These are phyloP conservation scores for Globisporangium barbulae DNA, from an alignment of 352 stramenopile species.

Conservation along the genomic window DNA sequence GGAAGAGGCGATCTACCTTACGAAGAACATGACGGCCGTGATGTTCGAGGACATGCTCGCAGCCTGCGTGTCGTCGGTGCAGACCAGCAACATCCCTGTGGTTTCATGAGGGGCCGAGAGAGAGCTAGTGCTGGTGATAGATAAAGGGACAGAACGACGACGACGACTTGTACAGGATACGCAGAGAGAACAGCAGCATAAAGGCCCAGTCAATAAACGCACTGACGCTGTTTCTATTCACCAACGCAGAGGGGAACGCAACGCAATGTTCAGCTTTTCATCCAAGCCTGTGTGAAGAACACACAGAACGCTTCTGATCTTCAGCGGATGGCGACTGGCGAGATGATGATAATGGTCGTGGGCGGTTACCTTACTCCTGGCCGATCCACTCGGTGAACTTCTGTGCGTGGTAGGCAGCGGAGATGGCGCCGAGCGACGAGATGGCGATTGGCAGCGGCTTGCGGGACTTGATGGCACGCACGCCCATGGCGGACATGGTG, in stretches of 20 bases:
- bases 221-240: slow-evolving; percentile 16
- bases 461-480: slow-evolving; percentile 69
- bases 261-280: background rate
- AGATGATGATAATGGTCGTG: background rate
- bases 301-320: background rate
- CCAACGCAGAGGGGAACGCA: slow-evolving; percentile 1
- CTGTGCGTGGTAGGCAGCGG: slow-evolving; percentile 78
- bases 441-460: slow-evolving; percentile 76
- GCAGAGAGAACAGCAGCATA: background rate
- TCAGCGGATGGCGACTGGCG: background rate
- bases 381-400: slow-evolving; percentile 82
- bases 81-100: slow-evolving; percentile 23
- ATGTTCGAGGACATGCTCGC: slow-evolving; percentile 90
- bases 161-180: slow-evolving; percentile 9
- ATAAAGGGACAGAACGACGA: slow-evolving; percentile 1
- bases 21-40: slow-evolving; percentile 80
- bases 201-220: slow-evolving; percentile 13
- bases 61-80: slow-evolving; percentile 76
- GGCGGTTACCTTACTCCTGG: slow-evolving; percentile 49
- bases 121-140: background rate
- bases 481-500: slow-evolving; percentile 84
- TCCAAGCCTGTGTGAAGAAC: background rate
- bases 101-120: background rate
- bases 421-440: slow-evolving; percentile 71
- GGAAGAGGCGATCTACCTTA: slow-evolving; percentile 79